phyloP scores from a whole-genome alignment of 1,284 basidiomycete species.

The Cryptococcus sp. region DNA sequence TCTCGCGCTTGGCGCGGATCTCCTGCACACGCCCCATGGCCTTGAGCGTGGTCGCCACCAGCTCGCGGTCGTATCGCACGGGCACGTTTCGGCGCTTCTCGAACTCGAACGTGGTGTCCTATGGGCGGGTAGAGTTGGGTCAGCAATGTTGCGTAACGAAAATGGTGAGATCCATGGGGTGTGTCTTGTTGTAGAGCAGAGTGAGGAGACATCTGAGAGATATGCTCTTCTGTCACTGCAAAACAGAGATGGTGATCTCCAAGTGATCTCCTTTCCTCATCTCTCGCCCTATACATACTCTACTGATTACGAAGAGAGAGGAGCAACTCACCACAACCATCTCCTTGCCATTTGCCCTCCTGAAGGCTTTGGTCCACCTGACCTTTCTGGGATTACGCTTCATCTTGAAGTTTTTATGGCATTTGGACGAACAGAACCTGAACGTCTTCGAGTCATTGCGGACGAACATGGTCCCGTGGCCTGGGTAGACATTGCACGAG shows the following conservation, averaged over 20 bases:
- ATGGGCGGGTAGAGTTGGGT: constrained; percentile 5
- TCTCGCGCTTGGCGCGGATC: constrained; percentile 87
- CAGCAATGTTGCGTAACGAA: background rate
- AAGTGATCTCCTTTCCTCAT: background rate
- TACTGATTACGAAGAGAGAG: too few relatives aligned
- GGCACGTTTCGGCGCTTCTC: constrained; percentile 99
- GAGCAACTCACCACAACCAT: constrained; percentile 85
- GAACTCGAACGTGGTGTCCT: constrained; percentile 99
- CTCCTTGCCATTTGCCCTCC: constrained; percentile 98
- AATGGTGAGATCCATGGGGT: too few relatives aligned
- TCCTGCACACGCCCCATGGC: constrained; percentile 96
- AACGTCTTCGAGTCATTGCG: constrained; percentile 96
- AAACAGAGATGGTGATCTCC: too few relatives aligned
- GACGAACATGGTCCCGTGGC: constrained; percentile 93
- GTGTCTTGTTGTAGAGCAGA: too few relatives aligned
- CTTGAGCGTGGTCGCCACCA: constrained; percentile 90
- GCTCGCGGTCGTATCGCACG: constrained; percentile 94
- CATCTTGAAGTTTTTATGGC: constrained; percentile 99
- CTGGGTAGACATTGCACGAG: constrained; percentile 91
- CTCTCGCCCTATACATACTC: background rate
- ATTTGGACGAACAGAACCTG: constrained; percentile 96
- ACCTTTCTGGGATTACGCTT: constrained; percentile 99
- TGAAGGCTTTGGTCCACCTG: constrained; percentile 99
- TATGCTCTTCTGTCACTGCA: too few relatives aligned
- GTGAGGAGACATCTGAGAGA: too few relatives aligned